Conservation (phyloP, 2,329 filamentous ascomycete genomes). For the Phyllosticta citriasiana region DNA sequence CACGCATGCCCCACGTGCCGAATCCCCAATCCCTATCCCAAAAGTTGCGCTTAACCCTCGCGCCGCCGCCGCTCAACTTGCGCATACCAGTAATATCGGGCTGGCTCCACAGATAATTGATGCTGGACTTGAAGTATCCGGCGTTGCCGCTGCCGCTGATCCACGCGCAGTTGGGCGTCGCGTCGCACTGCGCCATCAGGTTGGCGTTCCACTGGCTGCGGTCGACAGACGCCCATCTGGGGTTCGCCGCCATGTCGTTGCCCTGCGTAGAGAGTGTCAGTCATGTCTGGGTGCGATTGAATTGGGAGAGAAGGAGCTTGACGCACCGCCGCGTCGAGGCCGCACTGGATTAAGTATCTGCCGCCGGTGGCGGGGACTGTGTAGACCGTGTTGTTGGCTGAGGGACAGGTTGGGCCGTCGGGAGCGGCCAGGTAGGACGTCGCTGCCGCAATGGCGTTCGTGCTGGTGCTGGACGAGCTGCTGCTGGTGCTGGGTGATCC, state of each 20-base stretch:
- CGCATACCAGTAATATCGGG: neutral
- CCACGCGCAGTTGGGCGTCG: neutral
- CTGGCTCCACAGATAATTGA: neutral
- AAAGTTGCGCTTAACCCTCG: neutral
- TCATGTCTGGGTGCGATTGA: neutral
- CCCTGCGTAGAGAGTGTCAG: neutral
- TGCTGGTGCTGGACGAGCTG: neutral
- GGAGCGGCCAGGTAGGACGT: neutral
- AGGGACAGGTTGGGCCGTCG: neutral
- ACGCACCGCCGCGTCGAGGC: neutral
- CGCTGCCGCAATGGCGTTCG: neutral
- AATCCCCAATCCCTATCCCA: neutral
- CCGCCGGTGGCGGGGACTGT: neutral
- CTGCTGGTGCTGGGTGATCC: neutral
- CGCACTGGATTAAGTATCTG: neutral
- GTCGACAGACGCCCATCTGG: neutral
- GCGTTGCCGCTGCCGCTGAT: neutral
- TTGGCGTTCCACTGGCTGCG: neutral
- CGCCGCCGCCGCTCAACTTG: neutral
- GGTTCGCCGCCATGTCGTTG: constrained; percentile 2
- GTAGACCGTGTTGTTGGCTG: neutral
- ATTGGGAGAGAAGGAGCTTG: neutral
- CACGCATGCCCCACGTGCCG: neutral
- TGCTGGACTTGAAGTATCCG: neutral
- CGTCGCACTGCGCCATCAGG: neutral